These are phyloP conservation scores for Trematosphaeria pertusa DNA, from an alignment of 2,329 filamentous ascomycete species.

Conservation along the genomic window DNA sequence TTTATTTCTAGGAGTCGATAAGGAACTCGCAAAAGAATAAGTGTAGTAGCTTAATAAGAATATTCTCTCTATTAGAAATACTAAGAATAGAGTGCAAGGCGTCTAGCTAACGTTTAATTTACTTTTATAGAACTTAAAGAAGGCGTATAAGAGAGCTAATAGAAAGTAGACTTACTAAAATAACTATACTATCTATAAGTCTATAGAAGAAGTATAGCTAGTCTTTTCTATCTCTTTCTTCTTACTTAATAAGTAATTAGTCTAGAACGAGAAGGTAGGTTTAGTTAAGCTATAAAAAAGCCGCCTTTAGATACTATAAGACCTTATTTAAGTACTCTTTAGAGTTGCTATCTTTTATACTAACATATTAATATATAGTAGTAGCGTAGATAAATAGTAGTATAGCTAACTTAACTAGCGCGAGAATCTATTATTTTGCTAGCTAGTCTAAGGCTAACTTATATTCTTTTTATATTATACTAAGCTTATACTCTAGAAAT, in stretches of 20 bases:
- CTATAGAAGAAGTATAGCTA: slow-evolving; percentile 19
- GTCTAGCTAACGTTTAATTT: slow-evolving; percentile 33
- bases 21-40: slow-evolving; percentile 41
- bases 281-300: slow-evolving; percentile 23
- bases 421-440: slow-evolving; percentile 22
- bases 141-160: slow-evolving; percentile 17
- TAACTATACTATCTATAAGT: slow-evolving; percentile 25
- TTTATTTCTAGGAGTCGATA: slow-evolving; percentile 23
- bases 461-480: slow-evolving; percentile 20
- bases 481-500: slow-evolving; percentile 18
- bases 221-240: slow-evolving; percentile 29
- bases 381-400: slow-evolving; percentile 46
- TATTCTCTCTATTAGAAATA: slow-evolving; percentile 34
- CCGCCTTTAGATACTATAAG: slow-evolving; percentile 19
- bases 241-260: slow-evolving; percentile 36
- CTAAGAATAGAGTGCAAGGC: slow-evolving; percentile 31
- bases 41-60: slow-evolving; percentile 39
- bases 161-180: slow-evolving; percentile 29
- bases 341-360: slow-evolving; percentile 18
- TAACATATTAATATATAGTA: slow-evolving; percentile 32
- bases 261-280: slow-evolving; percentile 28
- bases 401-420: slow-evolving; percentile 33
- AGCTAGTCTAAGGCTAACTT: slow-evolving; percentile 32
- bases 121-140: slow-evolving; percentile 16
- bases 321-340: slow-evolving; percentile 19